Evolutionary conservation across 305 asterid genomes (phyloP).

Genomic region (Solanum hybrid): DNA sequence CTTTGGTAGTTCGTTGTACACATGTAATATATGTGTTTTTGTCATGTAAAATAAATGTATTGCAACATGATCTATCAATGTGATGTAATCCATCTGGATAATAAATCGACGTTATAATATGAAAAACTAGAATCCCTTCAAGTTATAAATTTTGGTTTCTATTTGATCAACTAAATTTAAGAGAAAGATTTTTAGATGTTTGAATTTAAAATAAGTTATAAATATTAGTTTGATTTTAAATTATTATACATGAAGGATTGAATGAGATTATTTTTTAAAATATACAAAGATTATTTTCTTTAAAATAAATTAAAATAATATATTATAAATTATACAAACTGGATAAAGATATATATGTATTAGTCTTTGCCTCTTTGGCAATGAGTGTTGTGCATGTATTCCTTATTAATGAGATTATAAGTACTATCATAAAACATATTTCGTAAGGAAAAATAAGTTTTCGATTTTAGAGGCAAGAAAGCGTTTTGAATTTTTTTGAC

Average conservation of each 20-base stretch:
- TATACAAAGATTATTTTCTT: neutral
- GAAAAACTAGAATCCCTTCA: neutral
- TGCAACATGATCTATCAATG: neutral
- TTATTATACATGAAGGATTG: too few species aligned
- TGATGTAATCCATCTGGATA: neutral
- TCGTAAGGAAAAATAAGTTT: neutral
- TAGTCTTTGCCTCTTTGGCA: neutral
- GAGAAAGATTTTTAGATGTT: too few species aligned
- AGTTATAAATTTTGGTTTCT: neutral
- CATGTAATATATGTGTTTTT: neutral
- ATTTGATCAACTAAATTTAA: too few species aligned
- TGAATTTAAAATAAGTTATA: too few species aligned
- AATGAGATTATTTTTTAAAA: too few species aligned
- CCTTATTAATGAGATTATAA: neutral
- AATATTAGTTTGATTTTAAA: too few species aligned
- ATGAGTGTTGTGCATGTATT: neutral
- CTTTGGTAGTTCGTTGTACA: neutral
- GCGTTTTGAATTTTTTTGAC: neutral
- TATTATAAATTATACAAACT: neutral
- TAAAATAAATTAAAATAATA: too few species aligned
- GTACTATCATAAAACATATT: neutral
- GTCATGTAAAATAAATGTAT: neutral
- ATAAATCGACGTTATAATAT: neutral
- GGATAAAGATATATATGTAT: neutral
- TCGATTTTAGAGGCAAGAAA: neutral